phyloP scores from a whole-genome alignment of 2,329 filamentous ascomycete species.

The Capronia americana region DNA sequence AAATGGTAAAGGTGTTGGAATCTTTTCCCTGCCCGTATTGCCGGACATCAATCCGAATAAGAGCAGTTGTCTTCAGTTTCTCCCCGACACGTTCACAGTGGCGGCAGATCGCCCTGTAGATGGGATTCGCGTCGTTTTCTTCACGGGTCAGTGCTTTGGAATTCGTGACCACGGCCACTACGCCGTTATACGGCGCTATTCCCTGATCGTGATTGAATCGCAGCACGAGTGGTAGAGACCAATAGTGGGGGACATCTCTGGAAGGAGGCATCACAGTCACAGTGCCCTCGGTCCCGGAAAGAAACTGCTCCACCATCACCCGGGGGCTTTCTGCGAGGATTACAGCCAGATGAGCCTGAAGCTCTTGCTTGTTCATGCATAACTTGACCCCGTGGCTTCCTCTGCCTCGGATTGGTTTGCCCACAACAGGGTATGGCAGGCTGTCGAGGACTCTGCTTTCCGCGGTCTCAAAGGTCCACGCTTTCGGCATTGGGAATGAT shows the following conservation, averaged over 20 bases:
- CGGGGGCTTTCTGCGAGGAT: slow-evolving; percentile 48
- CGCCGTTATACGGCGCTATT: slow-evolving; percentile 58
- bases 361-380: slow-evolving; percentile 45
- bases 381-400: slow-evolving; percentile 60
- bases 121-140: slow-evolving; percentile 44
- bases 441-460: slow-evolving; percentile 31
- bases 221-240: slow-evolving; percentile 54
- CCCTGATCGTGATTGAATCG: slow-evolving; percentile 57
- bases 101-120: slow-evolving; percentile 44
- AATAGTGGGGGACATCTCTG: slow-evolving; percentile 45
- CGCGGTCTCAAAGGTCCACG: slow-evolving; percentile 45
- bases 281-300: slow-evolving; percentile 58
- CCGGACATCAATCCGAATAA: slow-evolving; percentile 57
- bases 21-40: slow-evolving; percentile 43
- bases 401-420: slow-evolving; percentile 57
- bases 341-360: slow-evolving; percentile 45
- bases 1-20: slow-evolving; percentile 52
- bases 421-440: slow-evolving; percentile 52
- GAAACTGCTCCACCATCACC: slow-evolving; percentile 58
- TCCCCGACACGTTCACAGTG: slow-evolving; percentile 52
- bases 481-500: slow-evolving; percentile 50
- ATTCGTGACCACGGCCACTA: slow-evolving; percentile 56
- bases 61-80: slow-evolving; percentile 51
- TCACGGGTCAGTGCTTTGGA: slow-evolving; percentile 49
- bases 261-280: slow-evolving; percentile 60